A percentile compares a stretch with the other conserved stretches of the same genome.
Evolutionary conservation across 495 filamentous ascomycete species (phyloP).

Genomic region (Staphylotrichum tortipilum): DNA sequence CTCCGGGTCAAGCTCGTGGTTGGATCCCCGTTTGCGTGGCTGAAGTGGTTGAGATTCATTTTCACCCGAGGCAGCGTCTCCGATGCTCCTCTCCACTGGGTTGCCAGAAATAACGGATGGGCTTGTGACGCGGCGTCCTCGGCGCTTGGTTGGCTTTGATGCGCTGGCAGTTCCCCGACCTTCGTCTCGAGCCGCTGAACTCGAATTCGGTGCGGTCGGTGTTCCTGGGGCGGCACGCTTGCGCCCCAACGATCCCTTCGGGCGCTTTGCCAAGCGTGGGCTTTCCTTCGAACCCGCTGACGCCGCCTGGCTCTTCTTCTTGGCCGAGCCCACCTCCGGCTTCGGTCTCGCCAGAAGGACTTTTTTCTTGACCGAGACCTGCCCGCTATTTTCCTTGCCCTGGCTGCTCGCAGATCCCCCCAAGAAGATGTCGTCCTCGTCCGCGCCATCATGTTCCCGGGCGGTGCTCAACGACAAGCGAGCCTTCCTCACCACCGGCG

Average conservation of each 20-base stretch:
- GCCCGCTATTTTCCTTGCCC: neutral
- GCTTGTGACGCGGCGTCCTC: neutral
- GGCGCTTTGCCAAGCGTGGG: too few relatives aligned
- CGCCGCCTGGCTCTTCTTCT: neutral
- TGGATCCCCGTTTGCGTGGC: neutral
- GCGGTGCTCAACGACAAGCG: conserved; percentile 1
- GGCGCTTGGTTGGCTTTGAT: neutral
- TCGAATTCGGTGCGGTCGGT: too few relatives aligned
- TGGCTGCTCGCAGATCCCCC: conserved; percentile 3
- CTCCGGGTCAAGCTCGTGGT: neutral
- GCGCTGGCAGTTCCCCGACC: neutral
- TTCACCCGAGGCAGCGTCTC: too few relatives aligned
- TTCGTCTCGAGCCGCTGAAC: neutral
- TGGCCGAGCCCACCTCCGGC: neutral
- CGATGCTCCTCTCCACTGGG: too few relatives aligned
- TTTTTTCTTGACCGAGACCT: neutral
- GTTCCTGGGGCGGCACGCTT: too few relatives aligned
- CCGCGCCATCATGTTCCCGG: conserved; percentile 10
- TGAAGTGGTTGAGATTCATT: too few relatives aligned
- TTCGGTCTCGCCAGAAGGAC: neutral
- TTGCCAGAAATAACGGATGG: too few relatives aligned
- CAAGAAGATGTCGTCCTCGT: conserved; percentile 26
- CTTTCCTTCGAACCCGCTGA: neutral
- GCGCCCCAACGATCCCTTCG: too few relatives aligned
- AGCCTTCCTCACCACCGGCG: neutral